Base-by-base conservation (phyloP, 805 yeast genomes). In the Wickerhamiella occidentalis region DNA sequence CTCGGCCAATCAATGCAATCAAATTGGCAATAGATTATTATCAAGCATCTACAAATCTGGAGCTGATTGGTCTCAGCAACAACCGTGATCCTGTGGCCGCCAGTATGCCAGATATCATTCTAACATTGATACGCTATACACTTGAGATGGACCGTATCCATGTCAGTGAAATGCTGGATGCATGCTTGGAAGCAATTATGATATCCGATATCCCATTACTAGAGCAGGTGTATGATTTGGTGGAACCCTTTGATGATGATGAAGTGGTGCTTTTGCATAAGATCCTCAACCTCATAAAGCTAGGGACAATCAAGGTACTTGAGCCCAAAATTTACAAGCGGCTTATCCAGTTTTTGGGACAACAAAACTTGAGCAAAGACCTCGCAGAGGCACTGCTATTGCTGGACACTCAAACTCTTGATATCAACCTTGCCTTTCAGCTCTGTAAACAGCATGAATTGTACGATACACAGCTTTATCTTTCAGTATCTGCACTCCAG, bases 381-480 rank as follows among this genome's bases (percentile, higher is more conserved):
- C 68, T 90, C 17, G 87, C 85, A 41, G 80, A 80, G 51, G 60
- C 85, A 28, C 68, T 88, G 9, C 82, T 94, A 56, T 65, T 77
- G 1, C 61, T 90, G 22, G 88, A 87, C 57, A 70, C 83, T 7
- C 56, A 68, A 6, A 73, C 78, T 11, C 70, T 92, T 46, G 95
- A 90, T 59, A 74, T 90, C 33, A 95, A 90, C 63, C 66, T 80
- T 19, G 79, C 95, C 0, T 70, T 86, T 12, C 70, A 69, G 11
- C 64, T 84, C 15, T 81, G 95, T 61, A 67, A 68, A 36, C 60
- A 71, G 52, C 68, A 79, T 55, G 66, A 73, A 6, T 65, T 88
- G 5, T 68, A 70, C 30, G 94, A 85, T 48, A 75, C 85, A 33
- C 66, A 76, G 45, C 72, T 78, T 0, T 86, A 77, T 60, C 74